Base-by-base conservation (phyloP, 2,329 filamentous ascomycete species). In the Aspergillus neoniger region DNA sequence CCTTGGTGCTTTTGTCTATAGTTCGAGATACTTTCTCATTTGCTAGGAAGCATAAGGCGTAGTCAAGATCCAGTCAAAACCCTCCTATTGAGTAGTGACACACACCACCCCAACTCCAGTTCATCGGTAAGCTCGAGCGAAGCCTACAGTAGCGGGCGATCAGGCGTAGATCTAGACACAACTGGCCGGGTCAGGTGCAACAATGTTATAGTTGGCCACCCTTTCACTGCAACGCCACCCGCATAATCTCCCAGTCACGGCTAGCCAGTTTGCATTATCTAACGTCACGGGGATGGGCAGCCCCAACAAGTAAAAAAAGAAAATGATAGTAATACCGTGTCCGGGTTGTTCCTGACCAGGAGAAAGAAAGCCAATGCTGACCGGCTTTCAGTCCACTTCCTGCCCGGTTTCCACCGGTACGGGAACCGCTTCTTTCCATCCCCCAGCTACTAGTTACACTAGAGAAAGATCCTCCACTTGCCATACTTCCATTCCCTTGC, bases 391-490 rank as follows among this genome's bases (percentile, higher is more conserved):
- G 15, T 23, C 21, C 25, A 8, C 43, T 6, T 38, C 39, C 52
- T 23, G 52, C 38, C 52, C 52, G 67, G 65, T 69, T 70, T 67
- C 67, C 68, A 70, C 68, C 68, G 68, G 68, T 55, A 39, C 38
- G 19, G 39, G 32, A 17, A 38, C 25, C 49, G 49, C 30, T 38
- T 52, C 50, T 52, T 23, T 14, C 41, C 12, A 19, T 30, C 14
- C 23, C 23, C 38, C 17, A 19, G 25, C 41, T 15, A 28, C 25
- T 28, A 28, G 25, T 28, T 28, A 28, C 32, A 36, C 32, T 36
- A 36, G 6, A 36, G 30, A 36, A 14, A 36, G 32, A 39, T 53
- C 52, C 38, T 32, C 49, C 47, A 52, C 21, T 49, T 7, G 25
- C 21, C 44, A 49, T 49, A 49, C 19, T 21, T 23, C 41, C 19